These are phyloP conservation scores for Fusarium sulawesiense DNA, from an alignment of 2,329 filamentous ascomycete genomes.

Conservation along the genomic window DNA sequence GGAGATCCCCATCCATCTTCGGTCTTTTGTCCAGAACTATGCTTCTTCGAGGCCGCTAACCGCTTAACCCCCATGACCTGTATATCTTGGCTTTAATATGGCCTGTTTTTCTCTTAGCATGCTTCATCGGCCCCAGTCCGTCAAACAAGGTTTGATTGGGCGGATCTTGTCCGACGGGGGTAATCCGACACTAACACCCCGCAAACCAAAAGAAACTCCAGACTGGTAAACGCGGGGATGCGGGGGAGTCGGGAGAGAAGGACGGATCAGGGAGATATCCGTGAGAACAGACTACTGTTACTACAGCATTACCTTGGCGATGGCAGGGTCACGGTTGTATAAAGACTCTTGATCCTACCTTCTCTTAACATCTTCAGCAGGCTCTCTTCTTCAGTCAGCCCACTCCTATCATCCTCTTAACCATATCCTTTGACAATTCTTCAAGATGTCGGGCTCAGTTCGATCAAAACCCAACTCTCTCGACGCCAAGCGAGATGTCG, in stretches of 20 bases:
- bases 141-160: neutral
- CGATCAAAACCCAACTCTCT: constrained; percentile 13
- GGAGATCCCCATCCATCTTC: constrained; percentile 14
- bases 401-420: no score
- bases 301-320: neutral
- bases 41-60: neutral
- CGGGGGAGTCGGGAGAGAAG: constrained; percentile 1
- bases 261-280: neutral
- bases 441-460: constrained; percentile 14
- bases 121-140: constrained; percentile 9
- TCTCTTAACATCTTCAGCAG: neutral
- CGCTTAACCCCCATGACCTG: neutral
- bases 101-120: neutral
- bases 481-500: constrained; percentile 17
- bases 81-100: neutral
- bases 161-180: constrained; percentile 6
- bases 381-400: neutral
- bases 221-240: constrained; percentile 23
- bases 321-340: neutral
- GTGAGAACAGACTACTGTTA: neutral
- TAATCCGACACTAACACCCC: constrained; percentile 7
- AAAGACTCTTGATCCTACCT: neutral
- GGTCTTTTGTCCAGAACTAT: constrained; percentile 4
- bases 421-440: fast-evolving
- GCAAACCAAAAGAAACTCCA: neutral